These are phyloP conservation scores for Annulohypoxylon bovei DNA, from an alignment of 495 filamentous ascomycete species.

Conservation along the genomic window DNA sequence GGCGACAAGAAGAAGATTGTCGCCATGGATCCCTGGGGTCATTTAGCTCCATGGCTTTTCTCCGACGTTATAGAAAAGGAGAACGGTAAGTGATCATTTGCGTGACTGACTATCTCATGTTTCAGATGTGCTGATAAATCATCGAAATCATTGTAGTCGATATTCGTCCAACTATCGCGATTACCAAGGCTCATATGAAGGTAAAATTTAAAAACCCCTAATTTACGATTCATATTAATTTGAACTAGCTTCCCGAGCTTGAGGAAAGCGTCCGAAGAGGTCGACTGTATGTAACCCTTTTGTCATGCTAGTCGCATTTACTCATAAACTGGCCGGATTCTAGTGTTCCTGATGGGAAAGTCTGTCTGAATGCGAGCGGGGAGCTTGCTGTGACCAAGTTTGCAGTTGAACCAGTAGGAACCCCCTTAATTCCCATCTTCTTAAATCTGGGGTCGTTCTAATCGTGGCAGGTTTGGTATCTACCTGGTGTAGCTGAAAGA, in stretches of 20 bases:
- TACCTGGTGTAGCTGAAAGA: slow-evolving; percentile 92
- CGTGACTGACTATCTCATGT: not conserved
- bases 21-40: slow-evolving; percentile 94
- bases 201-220: slow-evolving; percentile 32
- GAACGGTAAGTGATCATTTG: slow-evolving; percentile 52
- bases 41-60: slow-evolving; percentile 85
- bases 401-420: slow-evolving; percentile 82
- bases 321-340: slow-evolving; percentile 37
- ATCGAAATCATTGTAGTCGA: slow-evolving; percentile 64
- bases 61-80: slow-evolving; percentile 74
- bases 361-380: slow-evolving; percentile 82
- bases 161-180: slow-evolving; percentile 90
- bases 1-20: slow-evolving; percentile 93
- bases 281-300: slow-evolving; percentile 61
- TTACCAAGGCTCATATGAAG: slow-evolving; percentile 97
- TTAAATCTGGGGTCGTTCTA: not conserved
- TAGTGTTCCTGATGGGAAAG: slow-evolving; percentile 83
- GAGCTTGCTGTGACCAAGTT: slow-evolving; percentile 97
- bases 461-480: slow-evolving; percentile 77
- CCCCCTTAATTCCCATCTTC: not conserved
- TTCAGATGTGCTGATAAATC: slow-evolving; percentile 26
- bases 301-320: not conserved
- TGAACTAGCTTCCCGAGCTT: slow-evolving; percentile 78
- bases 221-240: slow-evolving; percentile 32
- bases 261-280: slow-evolving; percentile 85